Conservation (phyloP, 495 filamentous ascomycete species). For the Astrothelium subdiscretum region DNA sequence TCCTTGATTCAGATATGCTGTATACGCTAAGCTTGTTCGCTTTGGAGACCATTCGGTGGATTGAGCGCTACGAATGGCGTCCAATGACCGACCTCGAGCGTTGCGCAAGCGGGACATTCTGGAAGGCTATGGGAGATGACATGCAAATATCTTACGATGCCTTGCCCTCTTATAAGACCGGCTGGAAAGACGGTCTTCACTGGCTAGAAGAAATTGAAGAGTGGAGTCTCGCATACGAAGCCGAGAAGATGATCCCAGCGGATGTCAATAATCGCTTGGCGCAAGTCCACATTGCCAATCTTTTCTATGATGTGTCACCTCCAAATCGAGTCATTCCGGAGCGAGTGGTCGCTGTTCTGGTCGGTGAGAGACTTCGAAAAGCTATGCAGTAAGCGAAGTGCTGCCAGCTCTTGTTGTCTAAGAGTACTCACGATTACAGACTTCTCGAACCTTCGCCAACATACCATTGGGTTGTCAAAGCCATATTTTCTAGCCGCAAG, state of each 20-base stretch:
- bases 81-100: conserved; percentile 28
- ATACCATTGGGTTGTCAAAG: background rate
- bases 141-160: conserved; percentile 14
- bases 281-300: background rate
- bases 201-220: background rate
- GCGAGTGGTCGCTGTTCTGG: background rate
- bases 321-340: no score
- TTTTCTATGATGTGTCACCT: conserved; percentile 1
- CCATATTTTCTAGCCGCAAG: background rate
- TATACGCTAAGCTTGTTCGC: conserved; percentile 34
- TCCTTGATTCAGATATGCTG: conserved; percentile 29
- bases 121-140: conserved; percentile 30
- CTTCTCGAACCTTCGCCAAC: background rate
- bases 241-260: background rate
- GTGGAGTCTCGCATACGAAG: background rate
- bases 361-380: background rate
- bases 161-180: background rate
- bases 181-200: conserved; percentile 4
- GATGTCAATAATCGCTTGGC: background rate
- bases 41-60: conserved; percentile 30
- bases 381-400: background rate
- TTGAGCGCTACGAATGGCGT: conserved; percentile 34
- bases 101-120: conserved; percentile 32
- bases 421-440: background rate
- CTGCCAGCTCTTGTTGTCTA: background rate